These are phyloP conservation scores for Quercus lobata DNA, from an alignment of 331 rosid species.

Conservation along the genomic window DNA sequence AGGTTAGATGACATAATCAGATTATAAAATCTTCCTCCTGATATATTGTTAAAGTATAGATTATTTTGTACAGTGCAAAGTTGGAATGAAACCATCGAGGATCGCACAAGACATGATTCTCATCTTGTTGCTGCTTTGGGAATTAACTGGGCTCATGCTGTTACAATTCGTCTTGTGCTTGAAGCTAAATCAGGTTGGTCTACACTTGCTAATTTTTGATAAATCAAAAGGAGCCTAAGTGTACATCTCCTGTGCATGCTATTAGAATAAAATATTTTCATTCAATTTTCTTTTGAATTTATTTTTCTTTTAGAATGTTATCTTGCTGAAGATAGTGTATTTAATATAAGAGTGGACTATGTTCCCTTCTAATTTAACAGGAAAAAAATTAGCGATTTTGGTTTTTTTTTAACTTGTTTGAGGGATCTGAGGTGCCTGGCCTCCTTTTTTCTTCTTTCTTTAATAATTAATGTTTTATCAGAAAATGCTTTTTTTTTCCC, in stretches of 20 bases:
- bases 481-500: background rate
- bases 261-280: background rate
- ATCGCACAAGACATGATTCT: conserved; percentile 52
- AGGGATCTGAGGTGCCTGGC: background rate
- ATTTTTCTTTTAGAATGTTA: background rate
- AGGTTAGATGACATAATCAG: conserved; percentile 46
- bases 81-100: conserved; percentile 21
- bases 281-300: background rate
- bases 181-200: conserved; percentile 74
- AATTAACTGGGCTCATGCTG: conserved; percentile 93
- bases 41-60: conserved; percentile 11
- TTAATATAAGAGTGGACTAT: background rate
- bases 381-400: background rate
- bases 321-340: background rate
- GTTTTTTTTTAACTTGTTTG: background rate
- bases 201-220: background rate
- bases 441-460: background rate
- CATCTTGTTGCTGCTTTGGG: conserved; percentile 97
- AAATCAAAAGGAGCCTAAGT: background rate
- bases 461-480: background rate
- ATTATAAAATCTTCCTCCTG: conserved; percentile 7
- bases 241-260: background rate
- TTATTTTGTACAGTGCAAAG: conserved; percentile 38
- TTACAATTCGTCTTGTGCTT: conserved; percentile 87
- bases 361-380: background rate